These are phyloP conservation scores for Phyllosticta citribraziliensis DNA, from an alignment of 2,329 filamentous ascomycete species.

Conservation along the genomic window DNA sequence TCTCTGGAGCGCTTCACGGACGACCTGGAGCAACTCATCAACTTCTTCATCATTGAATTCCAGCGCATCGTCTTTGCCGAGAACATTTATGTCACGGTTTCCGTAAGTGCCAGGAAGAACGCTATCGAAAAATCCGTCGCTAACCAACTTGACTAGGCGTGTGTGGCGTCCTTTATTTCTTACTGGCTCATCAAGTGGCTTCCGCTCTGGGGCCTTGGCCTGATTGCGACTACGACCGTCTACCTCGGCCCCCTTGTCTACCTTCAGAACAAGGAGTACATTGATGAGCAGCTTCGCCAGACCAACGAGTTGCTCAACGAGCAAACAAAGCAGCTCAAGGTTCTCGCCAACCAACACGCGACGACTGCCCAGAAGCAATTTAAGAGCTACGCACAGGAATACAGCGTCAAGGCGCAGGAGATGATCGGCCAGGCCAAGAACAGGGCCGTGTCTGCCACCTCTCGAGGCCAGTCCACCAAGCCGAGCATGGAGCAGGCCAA, in stretches of 20 bases:
- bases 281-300: constrained; percentile 50
- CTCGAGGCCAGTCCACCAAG: background rate
- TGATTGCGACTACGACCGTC: constrained; percentile 46
- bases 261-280: constrained; percentile 55
- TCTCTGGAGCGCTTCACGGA: constrained; percentile 51
- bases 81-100: constrained; percentile 51
- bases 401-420: constrained; percentile 51
- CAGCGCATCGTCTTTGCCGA: constrained; percentile 58
- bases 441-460: constrained; percentile 4
- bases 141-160: constrained; percentile 38
- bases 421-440: constrained; percentile 26
- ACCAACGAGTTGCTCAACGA: constrained; percentile 44
- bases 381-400: constrained; percentile 50
- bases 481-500: background rate
- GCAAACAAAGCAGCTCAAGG: constrained; percentile 51
- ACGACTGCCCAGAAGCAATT: constrained; percentile 47
- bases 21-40: constrained; percentile 54
- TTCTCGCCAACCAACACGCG: constrained; percentile 51
- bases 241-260: constrained; percentile 55
- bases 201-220: constrained; percentile 53
- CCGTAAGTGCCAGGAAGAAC: constrained; percentile 35
- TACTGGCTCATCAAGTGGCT: constrained; percentile 59
- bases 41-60: constrained; percentile 60
- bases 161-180: constrained; percentile 45
- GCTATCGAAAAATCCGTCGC: background rate